A percentile compares a stretch with the other conserved stretches of the same genome.
Evolutionary conservation across 1,139 yeast species (phyloP).

Genomic region (Geotrichum cucujoidarum): DNA sequence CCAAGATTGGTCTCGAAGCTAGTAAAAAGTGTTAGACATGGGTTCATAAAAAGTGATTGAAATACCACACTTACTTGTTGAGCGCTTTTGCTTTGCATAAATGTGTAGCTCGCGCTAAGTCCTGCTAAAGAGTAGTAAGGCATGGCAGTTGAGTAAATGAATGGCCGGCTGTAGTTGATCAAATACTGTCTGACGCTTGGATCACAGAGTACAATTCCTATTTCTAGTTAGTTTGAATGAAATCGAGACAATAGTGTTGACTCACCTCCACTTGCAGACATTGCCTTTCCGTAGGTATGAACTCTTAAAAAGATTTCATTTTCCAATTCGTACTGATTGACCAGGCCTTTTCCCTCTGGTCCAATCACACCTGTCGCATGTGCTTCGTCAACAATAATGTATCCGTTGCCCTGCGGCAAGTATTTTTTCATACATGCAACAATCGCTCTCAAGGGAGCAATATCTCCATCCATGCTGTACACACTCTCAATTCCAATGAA

Average conservation of each 20-base stretch:
- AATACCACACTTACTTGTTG: constrained; percentile 2
- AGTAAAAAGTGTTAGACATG: background rate
- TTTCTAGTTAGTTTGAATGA: too few species aligned
- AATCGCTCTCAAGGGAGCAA: constrained; percentile 26
- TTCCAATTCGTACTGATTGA: constrained; percentile 23
- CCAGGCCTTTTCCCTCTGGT: constrained; percentile 27
- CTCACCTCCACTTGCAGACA: constrained; percentile 28
- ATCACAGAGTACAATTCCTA: constrained; percentile 27
- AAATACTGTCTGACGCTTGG: constrained; percentile 23
- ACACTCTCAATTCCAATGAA: constrained; percentile 31
- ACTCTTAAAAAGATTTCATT: constrained; percentile 25
- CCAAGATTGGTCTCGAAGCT: constrained; percentile 17
- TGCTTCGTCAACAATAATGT: constrained; percentile 31
- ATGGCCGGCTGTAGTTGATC: constrained; percentile 30
- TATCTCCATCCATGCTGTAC: constrained; percentile 34
- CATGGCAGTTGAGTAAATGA: constrained; percentile 30
- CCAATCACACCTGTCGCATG: constrained; percentile 33
- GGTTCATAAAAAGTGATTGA: background rate
- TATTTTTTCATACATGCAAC: constrained; percentile 16
- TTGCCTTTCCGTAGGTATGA: constrained; percentile 32
- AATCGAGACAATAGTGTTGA: background rate
- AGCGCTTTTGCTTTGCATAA: constrained; percentile 11
- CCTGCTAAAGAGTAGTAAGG: constrained; percentile 23
- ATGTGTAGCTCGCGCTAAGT: constrained; percentile 23
- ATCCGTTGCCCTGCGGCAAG: constrained; percentile 20